Base-by-base conservation (phyloP, 768 basidiomycete genomes). In the Steccherinum ochraceum region DNA sequence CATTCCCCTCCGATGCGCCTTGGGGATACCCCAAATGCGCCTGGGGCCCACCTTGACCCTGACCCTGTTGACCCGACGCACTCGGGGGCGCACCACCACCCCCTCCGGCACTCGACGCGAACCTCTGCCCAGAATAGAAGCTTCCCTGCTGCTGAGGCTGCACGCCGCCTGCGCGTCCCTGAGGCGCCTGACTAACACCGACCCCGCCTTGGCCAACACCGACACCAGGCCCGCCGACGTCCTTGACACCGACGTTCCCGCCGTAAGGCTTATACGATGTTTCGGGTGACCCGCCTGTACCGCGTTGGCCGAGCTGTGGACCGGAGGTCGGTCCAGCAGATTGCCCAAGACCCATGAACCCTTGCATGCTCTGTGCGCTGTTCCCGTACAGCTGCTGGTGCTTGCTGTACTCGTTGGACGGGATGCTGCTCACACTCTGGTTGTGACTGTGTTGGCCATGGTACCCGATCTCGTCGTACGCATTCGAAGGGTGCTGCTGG, bases 181-280 rank as follows among this genome's bases (percentile, higher is more conserved):
- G 69, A 50, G 73, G 74, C 12, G 69, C 69, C 50, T 69, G 69
- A 24, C 66, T 67, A 3, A 67, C 64, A 4, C 70, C 67, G 16
- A 61, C 59, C 50, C 66, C 70, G 4, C 74, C 73, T 18, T 73
- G 70, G 12, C 75, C 71, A 35, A 70, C 75, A 19, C 74, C 72
- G 18, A 73, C 68, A 2, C 75, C 55, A 20, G 74, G 71, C 16
- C 73, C 68, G 2, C 76, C 54, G 2, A 79, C 78, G 51, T 86
- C 87, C 70, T 87, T 86, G 11, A 75, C 70, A 3, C 65, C 67
- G n/a, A 67, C 70, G 46, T 67, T 67, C 49, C 64, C 69, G 45
- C 76, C 78, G 60, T 89, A 89, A 11, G 85, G 82, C 62, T 90
- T 89, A 69, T 87, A 89, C 13, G 84, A 69, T 5, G 80, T 69